Evolutionary conservation across 805 yeast genomes (phyloP).

Genomic region (Candida ficus): DNA sequence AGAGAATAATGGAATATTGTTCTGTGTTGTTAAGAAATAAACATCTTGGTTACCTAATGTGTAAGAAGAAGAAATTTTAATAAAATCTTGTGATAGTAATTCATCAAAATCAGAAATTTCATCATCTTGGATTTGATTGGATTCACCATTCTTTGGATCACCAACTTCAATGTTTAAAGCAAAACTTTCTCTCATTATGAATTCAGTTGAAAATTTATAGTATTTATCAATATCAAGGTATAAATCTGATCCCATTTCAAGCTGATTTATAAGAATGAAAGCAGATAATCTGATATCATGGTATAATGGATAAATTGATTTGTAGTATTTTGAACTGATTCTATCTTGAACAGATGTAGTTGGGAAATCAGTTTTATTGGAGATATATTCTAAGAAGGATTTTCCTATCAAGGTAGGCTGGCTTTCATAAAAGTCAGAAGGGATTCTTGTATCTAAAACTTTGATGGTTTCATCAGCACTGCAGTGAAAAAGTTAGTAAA

Average conservation of each 20-base stretch:
- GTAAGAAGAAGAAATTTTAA: conserved; percentile 50
- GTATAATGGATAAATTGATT: conserved; percentile 45
- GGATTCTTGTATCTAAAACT: conserved; percentile 16
- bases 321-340: conserved; percentile 35
- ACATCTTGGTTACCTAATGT: conserved; percentile 59
- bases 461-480: conserved; percentile 13
- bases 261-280: conserved; percentile 40
- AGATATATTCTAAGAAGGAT: conserved; percentile 8
- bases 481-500: not conserved
- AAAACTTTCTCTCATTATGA: conserved; percentile 56
- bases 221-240: conserved; percentile 57
- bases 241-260: conserved; percentile 41
- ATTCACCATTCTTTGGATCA: conserved; percentile 11
- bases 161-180: conserved; percentile 33
- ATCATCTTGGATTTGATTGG: conserved; percentile 5
- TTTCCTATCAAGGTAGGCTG: conserved; percentile 16
- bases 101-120: conserved; percentile 26
- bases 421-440: conserved; percentile 14
- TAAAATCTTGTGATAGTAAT: conserved; percentile 51
- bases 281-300: conserved; percentile 64
- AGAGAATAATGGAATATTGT: conserved; percentile 75
- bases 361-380: conserved; percentile 5
- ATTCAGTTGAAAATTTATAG: conserved; percentile 56
- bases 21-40: conserved; percentile 49
- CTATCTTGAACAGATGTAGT: conserved; percentile 40